phyloP scores from a whole-genome alignment of 768 basidiomycete genomes.

The Leccinum ochraceum region DNA sequence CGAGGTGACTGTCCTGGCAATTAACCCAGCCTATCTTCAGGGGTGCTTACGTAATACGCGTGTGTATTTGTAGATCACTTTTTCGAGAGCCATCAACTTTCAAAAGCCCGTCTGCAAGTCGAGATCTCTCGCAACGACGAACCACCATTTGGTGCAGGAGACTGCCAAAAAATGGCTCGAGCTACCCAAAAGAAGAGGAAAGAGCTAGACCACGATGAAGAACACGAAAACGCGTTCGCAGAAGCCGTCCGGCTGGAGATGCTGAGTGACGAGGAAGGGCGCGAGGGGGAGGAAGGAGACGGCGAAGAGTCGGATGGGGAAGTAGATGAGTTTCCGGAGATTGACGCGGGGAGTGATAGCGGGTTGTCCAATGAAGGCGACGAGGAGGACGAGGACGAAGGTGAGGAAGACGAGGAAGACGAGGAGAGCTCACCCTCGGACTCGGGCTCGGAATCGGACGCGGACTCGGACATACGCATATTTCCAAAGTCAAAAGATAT shows the following conservation, averaged over 20 bases:
- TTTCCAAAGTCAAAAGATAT: conserved; percentile 68
- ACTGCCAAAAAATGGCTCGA: conserved; percentile 37
- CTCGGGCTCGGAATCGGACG: conserved; percentile 29
- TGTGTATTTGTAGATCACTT: conserved; percentile 6
- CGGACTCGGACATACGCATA: conserved; percentile 51
- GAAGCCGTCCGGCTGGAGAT: conserved; percentile 60
- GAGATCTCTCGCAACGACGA: conserved; percentile 1
- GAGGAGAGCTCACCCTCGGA: conserved; percentile 38
- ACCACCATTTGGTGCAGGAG: conserved; percentile 25
- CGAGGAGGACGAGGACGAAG: conserved; percentile 33
- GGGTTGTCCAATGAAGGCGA: conserved; percentile 17
- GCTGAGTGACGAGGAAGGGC: conserved; percentile 70
- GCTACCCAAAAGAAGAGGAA: conserved; percentile 59
- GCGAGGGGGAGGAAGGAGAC: conserved; percentile 32
- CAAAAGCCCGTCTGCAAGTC: not conserved
- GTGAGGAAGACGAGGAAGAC: conserved; percentile 37
- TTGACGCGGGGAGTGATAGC: conserved; percentile 52
- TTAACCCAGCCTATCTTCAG: too few relatives aligned
- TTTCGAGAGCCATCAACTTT: conserved; percentile 1
- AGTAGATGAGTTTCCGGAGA: conserved; percentile 74
- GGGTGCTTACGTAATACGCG: conserved; percentile 21
- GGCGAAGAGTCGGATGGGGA: conserved; percentile 51
- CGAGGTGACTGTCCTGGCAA: too few relatives aligned
- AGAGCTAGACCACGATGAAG: conserved; percentile 44
- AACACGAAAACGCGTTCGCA: conserved; percentile 33